Conservation (phyloP, 345 rosid genomes). For the Syzygium grande region DNA sequence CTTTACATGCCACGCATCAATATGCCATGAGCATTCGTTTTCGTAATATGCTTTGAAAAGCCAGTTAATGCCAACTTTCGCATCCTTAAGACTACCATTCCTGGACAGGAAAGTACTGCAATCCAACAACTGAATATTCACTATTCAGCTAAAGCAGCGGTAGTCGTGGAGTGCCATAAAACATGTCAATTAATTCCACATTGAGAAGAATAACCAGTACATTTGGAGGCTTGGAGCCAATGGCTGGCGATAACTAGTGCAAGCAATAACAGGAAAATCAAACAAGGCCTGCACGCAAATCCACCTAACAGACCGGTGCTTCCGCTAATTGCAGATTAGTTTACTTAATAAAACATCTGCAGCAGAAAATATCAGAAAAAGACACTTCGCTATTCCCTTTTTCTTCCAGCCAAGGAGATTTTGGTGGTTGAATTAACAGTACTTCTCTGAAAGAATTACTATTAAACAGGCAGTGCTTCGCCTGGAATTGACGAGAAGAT, state of each 20-base stretch:
- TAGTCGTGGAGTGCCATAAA: accelerated
- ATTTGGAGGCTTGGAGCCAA: neutral
- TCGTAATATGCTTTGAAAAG: neutral
- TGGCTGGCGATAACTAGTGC: neutral
- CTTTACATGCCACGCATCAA: neutral
- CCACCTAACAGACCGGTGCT: neutral
- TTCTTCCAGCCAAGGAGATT: neutral
- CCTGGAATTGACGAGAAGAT: neutral
- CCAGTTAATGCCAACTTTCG: neutral
- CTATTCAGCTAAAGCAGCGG: neutral
- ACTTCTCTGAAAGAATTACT: neutral
- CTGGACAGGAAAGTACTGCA: neutral
- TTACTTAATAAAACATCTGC: neutral
- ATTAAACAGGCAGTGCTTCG: neutral
- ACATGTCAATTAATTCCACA: neutral
- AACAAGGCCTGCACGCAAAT: accelerated
- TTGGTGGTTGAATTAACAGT: neutral
- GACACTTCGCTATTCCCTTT: neutral
- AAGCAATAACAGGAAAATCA: neutral
- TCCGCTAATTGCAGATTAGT: neutral
- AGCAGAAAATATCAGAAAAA: neutral
- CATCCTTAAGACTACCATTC: neutral
- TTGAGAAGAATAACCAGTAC: neutral
- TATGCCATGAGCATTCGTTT: neutral
- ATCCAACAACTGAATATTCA: neutral